phyloP scores from a whole-genome alignment of 164 flowering plant genomes.

The Vitis cinerea region DNA sequence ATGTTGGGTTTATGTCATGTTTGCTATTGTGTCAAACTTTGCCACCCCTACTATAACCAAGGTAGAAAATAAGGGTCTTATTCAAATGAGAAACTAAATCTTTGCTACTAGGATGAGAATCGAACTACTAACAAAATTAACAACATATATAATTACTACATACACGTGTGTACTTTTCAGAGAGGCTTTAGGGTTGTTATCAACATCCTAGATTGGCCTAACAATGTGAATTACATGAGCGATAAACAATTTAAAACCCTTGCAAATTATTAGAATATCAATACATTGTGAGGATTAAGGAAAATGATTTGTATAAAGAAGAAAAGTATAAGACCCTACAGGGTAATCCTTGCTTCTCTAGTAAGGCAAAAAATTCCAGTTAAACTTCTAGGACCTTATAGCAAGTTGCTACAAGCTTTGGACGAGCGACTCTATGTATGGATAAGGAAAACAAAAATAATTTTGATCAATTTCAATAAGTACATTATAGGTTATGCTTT shows the following conservation, averaged over 20 bases:
- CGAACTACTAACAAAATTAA: neutral
- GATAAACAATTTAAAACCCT: conserved; percentile 81
- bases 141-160: neutral
- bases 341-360: conserved; percentile 95
- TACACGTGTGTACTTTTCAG: conserved; percentile 79
- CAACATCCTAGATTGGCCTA: conserved; percentile 76
- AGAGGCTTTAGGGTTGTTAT: conserved; percentile 56
- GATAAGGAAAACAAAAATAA: conserved; percentile 39
- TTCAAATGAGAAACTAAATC: neutral
- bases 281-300: neutral
- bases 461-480: neutral
- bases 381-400: conserved; percentile 69
- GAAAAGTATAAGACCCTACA: conserved; percentile 35
- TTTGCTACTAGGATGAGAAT: neutral
- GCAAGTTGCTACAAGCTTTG: conserved; percentile 74
- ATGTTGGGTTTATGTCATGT: no score
- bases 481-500: no score
- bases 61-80: neutral
- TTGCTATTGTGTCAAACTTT: no score
- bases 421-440: conserved; percentile 94
- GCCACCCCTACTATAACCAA: neutral
- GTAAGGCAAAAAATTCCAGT: conserved; percentile 84
- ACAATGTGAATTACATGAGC: conserved; percentile 91
- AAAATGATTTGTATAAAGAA: no score
- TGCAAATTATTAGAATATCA: conserved; percentile 31